These are phyloP conservation scores for Plasmodium sp. DNA, from an alignment of 169 alveolate genomes.

Conservation along the genomic window DNA sequence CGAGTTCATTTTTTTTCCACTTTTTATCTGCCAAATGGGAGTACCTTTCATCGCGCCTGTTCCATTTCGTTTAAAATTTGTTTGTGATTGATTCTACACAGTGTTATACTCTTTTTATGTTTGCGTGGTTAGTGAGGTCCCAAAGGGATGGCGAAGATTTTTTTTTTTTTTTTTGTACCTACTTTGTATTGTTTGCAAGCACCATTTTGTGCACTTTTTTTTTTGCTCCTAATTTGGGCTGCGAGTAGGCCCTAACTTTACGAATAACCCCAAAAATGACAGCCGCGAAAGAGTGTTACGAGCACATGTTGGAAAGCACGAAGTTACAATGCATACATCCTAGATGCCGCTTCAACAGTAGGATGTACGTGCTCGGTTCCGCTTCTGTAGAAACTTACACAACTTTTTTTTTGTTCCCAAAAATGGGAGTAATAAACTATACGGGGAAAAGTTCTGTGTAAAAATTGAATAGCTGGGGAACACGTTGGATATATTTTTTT, in stretches of 20 bases:
- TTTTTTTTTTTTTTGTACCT: background rate
- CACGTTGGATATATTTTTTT: background rate
- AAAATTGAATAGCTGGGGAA: background rate
- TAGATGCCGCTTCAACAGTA: background rate
- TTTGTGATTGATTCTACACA: background rate
- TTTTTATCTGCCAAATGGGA: background rate
- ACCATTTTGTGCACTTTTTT: background rate
- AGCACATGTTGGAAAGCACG: background rate
- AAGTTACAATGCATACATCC: background rate
- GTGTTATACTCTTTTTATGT: background rate
- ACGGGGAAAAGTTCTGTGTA: background rate
- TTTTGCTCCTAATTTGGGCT: background rate
- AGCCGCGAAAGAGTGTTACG: background rate
- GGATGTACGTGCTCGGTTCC: background rate
- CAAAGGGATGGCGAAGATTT: background rate
- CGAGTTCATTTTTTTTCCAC: background rate
- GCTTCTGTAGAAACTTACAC: background rate
- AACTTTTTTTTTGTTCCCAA: background rate
- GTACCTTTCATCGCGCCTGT: background rate
- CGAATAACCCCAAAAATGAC: background rate
- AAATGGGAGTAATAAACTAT: background rate
- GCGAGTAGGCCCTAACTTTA: background rate
- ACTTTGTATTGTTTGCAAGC: background rate
- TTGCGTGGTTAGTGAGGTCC: background rate
- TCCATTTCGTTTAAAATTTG: background rate